Evolutionary conservation across 1,139 yeast genomes (phyloP).

Genomic region (Groenewaldozyma auringiensis): DNA sequence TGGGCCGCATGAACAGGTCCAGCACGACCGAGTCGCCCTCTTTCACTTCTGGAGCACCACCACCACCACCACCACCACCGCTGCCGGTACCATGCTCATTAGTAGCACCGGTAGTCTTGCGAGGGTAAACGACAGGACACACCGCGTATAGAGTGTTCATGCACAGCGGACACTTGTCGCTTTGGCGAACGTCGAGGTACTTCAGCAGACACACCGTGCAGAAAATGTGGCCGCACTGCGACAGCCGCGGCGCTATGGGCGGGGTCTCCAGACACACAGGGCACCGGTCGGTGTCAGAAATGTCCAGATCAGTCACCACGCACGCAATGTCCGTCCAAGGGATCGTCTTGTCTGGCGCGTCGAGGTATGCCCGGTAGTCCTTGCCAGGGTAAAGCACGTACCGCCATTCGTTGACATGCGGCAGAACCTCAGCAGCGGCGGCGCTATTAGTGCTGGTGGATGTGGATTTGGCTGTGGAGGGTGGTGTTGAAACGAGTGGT

Average conservation of each 20-base stretch:
- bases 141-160: slow-evolving; percentile 8
- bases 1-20: background rate
- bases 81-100: slow-evolving; percentile 4
- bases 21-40: slow-evolving; percentile 2
- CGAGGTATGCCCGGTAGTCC: slow-evolving; percentile 2
- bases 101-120: background rate
- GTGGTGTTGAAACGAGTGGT: background rate
- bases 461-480: background rate
- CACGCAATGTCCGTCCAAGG: slow-evolving; percentile 11
- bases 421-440: background rate
- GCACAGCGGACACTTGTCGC: slow-evolving; percentile 14
- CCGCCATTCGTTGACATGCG: slow-evolving; percentile 7
- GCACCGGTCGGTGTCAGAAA: slow-evolving; percentile 14
- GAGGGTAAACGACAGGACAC: slow-evolving; percentile 11
- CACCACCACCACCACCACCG: slow-evolving; percentile 7
- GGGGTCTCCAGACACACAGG: slow-evolving; percentile 15
- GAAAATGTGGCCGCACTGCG: slow-evolving; percentile 15
- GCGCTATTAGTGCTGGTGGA: background rate
- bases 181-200: slow-evolving; percentile 7
- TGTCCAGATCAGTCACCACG: slow-evolving; percentile 13
- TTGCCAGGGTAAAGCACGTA: slow-evolving; percentile 3
- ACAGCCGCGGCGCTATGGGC: slow-evolving; percentile 14
- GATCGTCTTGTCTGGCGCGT: slow-evolving; percentile 4
- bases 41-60: slow-evolving; percentile 3
- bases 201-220: slow-evolving; percentile 13